A percentile compares a stretch with the other conserved stretches of the same genome.
Evolutionary conservation across 441 rosid species (phyloP).

Genomic region (Sinapis alba): DNA sequence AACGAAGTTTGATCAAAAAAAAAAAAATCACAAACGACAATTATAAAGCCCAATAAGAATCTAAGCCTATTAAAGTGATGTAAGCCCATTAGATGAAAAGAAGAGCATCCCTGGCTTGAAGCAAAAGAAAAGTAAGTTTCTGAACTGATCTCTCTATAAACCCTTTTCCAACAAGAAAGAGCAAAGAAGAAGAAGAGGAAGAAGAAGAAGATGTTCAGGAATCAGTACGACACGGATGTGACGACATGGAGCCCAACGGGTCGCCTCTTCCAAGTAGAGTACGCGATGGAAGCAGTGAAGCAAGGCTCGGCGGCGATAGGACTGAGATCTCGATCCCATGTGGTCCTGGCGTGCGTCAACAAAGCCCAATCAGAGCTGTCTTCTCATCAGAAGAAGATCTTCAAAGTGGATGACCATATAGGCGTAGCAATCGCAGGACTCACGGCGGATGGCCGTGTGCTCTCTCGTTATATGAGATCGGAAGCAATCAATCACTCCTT

Average conservation of each 20-base stretch:
- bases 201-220: conserved; percentile 68
- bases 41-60: background rate
- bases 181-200: background rate
- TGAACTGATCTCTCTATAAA: conserved; percentile 16
- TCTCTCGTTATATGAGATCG: conserved; percentile 92
- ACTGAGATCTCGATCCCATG: conserved; percentile 91
- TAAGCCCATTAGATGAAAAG: conserved; percentile 22
- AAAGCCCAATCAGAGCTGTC: conserved; percentile 94
- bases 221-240: conserved; percentile 93
- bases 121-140: conserved; percentile 34
- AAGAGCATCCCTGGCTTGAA: conserved; percentile 38
- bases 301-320: conserved; percentile 99
- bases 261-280: conserved; percentile 83
- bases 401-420: conserved; percentile 95
- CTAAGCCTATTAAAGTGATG: background rate
- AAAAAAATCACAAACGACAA: background rate
- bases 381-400: conserved; percentile 97
- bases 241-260: conserved; percentile 87
- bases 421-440: conserved; percentile 97
- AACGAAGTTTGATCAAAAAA: too few relatives aligned
- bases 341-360: conserved; percentile 84
- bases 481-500: conserved; percentile 87
- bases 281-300: conserved; percentile 99
- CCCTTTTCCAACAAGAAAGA: conserved; percentile 58
- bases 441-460: conserved; percentile 96